These are phyloP conservation scores for Blastobotrys persicus DNA, from an alignment of 1,139 yeast species.

Conservation along the genomic window DNA sequence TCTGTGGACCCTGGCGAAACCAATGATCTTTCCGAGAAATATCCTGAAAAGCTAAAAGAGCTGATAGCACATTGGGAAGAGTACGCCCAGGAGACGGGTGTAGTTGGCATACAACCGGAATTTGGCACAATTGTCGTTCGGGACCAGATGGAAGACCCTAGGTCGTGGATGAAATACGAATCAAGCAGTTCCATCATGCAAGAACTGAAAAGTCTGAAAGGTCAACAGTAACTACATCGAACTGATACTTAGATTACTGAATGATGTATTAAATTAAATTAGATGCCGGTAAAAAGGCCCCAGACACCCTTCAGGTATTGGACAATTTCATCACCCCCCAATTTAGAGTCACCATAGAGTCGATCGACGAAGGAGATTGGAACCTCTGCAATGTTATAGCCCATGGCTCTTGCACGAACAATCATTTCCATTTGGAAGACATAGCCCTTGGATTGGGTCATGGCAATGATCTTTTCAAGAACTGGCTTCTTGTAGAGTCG, in stretches of 20 bases:
- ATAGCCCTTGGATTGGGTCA: slow-evolving; percentile 74
- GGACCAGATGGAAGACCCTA: slow-evolving; percentile 25
- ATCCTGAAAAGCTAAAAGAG: slow-evolving; percentile 41
- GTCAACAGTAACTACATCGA: background rate
- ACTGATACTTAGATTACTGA: background rate
- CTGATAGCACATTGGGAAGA: slow-evolving; percentile 49
- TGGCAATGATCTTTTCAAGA: slow-evolving; percentile 62
- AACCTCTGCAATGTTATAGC: slow-evolving; percentile 72
- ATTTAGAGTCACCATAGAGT: slow-evolving; percentile 74
- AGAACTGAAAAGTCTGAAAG: background rate
- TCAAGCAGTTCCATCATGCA: background rate
- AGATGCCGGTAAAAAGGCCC: slow-evolving; percentile 64
- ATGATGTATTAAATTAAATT: slow-evolving; percentile 19
- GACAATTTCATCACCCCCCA: slow-evolving; percentile 80
- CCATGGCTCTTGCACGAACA: slow-evolving; percentile 74
- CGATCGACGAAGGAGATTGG: slow-evolving; percentile 80
- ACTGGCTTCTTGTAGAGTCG: slow-evolving; percentile 73
- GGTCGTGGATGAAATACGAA: slow-evolving; percentile 25
- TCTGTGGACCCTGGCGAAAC: slow-evolving; percentile 49
- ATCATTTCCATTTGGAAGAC: slow-evolving; percentile 91
- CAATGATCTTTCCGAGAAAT: slow-evolving; percentile 39
- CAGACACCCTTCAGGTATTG: slow-evolving; percentile 76
- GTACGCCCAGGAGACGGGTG: slow-evolving; percentile 55
- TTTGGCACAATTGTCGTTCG: slow-evolving; percentile 15
- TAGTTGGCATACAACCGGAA: slow-evolving; percentile 39